A percentile compares a stretch with the other conserved stretches of the same genome.
Conservation (phyloP, 176 grass and related monocot genomes). For the Avena insularis region DNA sequence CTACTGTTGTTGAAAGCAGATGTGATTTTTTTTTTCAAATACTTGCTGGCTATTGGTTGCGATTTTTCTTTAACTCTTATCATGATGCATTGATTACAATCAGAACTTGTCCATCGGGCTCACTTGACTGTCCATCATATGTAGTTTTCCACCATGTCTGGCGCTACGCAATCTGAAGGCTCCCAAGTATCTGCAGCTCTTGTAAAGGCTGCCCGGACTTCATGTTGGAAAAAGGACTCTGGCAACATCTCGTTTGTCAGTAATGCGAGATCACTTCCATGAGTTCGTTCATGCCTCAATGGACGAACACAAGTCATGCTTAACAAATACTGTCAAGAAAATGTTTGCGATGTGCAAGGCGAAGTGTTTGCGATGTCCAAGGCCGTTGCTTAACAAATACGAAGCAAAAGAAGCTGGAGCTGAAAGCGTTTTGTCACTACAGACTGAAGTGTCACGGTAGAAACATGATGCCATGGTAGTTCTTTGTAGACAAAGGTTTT, state of each 20-base stretch:
- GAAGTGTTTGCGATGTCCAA: constrained; percentile 60
- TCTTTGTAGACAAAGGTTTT: not conserved
- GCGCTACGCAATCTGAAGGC: constrained; percentile 1
- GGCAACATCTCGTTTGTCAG: constrained; percentile 58
- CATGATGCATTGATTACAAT: not conserved
- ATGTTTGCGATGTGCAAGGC: constrained; percentile 51
- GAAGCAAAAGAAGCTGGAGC: constrained; percentile 51
- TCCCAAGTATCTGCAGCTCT: constrained; percentile 25
- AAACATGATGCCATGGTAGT: not conserved
- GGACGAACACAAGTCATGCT: constrained; percentile 78
- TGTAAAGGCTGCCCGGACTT: constrained; percentile 46
- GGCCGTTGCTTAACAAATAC: constrained; percentile 51
- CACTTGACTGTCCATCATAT: not conserved
- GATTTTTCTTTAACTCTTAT: not conserved
- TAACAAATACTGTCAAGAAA: constrained; percentile 71
- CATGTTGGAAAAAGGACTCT: constrained; percentile 69
- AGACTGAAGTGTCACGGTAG: constrained; percentile 52
- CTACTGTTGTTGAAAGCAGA: not conserved
- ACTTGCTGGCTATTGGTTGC: not conserved
- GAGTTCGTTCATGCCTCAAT: constrained; percentile 79
- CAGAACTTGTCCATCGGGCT: not conserved
- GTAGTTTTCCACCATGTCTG: constrained; percentile 41
- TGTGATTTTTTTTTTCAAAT: not conserved
- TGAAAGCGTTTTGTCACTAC: constrained; percentile 59
- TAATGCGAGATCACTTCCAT: constrained; percentile 68